Evolutionary conservation across 768 basidiomycete species (phyloP), one percentile per base, ranked within the genome.

Genomic region (Lentinula lateritia): DNA sequence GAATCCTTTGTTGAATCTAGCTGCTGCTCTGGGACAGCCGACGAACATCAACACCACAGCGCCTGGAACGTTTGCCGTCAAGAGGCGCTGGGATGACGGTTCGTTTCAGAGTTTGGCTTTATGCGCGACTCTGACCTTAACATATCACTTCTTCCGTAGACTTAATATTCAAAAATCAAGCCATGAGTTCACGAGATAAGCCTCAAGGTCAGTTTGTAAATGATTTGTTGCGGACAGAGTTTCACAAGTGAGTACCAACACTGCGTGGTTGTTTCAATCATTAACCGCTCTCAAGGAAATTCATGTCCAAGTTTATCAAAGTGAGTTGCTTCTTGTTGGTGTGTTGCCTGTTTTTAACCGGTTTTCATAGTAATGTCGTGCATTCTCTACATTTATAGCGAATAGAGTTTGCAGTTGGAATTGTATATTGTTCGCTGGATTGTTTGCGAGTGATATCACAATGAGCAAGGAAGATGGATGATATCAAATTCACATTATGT

Each of bases 131-230:
- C 50, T 43, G 28, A 38, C 48, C 32, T 61, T 61, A 50, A 60
- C 61, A 32, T 38, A 54, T 43, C 34, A 39, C 62, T 64, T 63
- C 43, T 54, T 23, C 65, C 69, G 36, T 68, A 94, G 94, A 99
- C 73, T 79, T 97, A 58, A 95, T 98, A 69, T 98, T 98, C 85
- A 98, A 98, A 78, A 98, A 98, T 72, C 97, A 99, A 74, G 93
- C 97, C 0, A 87, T 87, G 74, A 83, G 80, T 36, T 71, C 80
- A 52, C 81, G 77, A 61, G 82, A 87, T 58, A 87, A 87, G 70
- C 74, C 78, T 2, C 80, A 82, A 67, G 87, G 88, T 12, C 88
- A 90, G 61, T 98, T 98, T 70, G 94, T 98, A 64, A 98, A 99
- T 70, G 97, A 98, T 74, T 79, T 98, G 54, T 74, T 98, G 63